A percentile compares a stretch with the other conserved stretches of the same genome.
Evolutionary conservation across 1,284 basidiomycete species (phyloP).

Genomic region (Gomphus bonarii): DNA sequence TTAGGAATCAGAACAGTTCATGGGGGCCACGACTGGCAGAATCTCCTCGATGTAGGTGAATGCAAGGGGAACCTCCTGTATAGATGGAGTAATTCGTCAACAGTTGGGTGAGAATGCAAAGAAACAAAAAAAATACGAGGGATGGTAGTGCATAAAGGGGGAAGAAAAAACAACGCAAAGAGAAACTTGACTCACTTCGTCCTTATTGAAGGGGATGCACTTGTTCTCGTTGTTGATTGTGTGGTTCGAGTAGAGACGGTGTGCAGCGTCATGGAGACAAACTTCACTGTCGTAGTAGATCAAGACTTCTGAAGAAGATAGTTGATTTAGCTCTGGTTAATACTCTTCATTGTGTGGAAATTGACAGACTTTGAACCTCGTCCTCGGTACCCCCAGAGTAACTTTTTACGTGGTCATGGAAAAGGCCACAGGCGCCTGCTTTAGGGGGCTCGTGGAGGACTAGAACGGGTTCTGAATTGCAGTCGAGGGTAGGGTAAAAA

Average conservation of each 20-base stretch:
- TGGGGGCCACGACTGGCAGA: neutral
- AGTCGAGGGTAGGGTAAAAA: neutral
- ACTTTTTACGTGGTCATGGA: neutral
- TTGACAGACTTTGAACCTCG: neutral
- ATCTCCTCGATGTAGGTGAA: neutral
- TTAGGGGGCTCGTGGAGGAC: neutral
- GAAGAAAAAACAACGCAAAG: neutral
- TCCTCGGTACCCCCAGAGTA: conserved; percentile 5
- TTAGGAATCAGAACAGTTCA: neutral
- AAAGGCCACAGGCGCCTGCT: neutral
- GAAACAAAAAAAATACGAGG: neutral
- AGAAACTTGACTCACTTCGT: neutral
- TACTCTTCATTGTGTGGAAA: neutral
- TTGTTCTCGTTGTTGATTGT: neutral
- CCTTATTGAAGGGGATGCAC: neutral
- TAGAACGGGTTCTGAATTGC: neutral
- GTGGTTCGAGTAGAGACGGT: conserved; percentile 2
- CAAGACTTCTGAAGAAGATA: neutral
- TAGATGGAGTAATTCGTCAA: neutral
- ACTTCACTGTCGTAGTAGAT: neutral
- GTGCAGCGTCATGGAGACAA: neutral
- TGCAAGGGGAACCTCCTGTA: neutral
- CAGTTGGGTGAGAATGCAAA: neutral
- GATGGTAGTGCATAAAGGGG: neutral
- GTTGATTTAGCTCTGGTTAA: neutral